Base-by-base conservation (phyloP, 1,284 basidiomycete genomes). In the Vanrija sp. region DNA sequence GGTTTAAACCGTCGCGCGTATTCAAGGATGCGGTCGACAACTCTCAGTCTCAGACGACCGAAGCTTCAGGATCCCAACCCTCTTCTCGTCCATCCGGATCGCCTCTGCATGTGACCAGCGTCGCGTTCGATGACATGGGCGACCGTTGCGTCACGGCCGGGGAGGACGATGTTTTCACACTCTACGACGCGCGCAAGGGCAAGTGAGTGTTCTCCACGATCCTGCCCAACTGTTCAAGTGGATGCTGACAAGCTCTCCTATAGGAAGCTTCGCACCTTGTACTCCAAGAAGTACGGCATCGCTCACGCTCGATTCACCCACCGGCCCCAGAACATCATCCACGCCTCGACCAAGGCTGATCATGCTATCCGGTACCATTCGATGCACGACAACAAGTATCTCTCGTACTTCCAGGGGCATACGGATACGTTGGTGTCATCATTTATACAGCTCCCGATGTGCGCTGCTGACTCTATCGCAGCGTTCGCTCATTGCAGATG, bases 211-310 rank as follows among this genome's bases (percentile, higher is more conserved):
- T 61, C 54, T 69, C 68, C 64, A 54, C 6, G 9, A 12, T 12
- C 6, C 12, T 12, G 10, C 27, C 31, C 4, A 45, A 51, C 54
- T 54, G 54, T 64, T 59, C 47, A 61, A 14, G 31, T 4, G 31
- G 12, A 31, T 31, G 12, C 31, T 31, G 31, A 31, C 31, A 9
- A 14, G 10, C 31, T 31, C 31, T 20, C n/a, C n/a, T 7, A 62
- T 85, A 92, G 80, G 69, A 83, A 84, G 55, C 64, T 84, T 36
- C 90, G 90, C 73, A 87, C 85, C 1, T 75, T 94, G 4, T 85
- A 88, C 64, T 97, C 93, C 0, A 91, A 94, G 73, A 99, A 99
- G 75, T 98, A 98, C 73, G 96, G 96, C 1, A 88, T 92, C 25
- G 88, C 94, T 71, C 83, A 96, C 16, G 90, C 92, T 16, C 84